Percentiles rank a stretch among this genome's conserved stretches.
phyloP scores from a whole-genome alignment of 371 early-diverging fungal genomes.

The Mucor plumbeus region DNA sequence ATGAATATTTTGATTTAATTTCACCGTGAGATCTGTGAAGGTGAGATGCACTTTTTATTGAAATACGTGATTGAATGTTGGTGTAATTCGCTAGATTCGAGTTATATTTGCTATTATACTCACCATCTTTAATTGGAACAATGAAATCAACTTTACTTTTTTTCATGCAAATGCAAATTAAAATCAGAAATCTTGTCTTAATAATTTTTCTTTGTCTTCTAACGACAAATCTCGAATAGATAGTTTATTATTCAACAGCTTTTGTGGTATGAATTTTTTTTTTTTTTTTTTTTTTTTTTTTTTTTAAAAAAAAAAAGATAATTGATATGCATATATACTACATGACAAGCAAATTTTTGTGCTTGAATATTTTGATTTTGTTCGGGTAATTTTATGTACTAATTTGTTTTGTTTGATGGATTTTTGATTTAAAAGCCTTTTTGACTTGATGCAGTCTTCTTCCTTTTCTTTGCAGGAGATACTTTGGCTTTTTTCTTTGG shows the following conservation, averaged over 20 bases:
- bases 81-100: constrained; percentile 49
- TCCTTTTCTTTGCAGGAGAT: background rate
- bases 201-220: background rate
- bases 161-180: too few relatives aligned
- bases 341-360: background rate
- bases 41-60: too few relatives aligned
- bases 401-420: too few relatives aligned
- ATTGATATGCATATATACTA: background rate
- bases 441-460: background rate
- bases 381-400: constrained; percentile 3
- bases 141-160: too few relatives aligned
- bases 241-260: background rate
- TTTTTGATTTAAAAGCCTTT: constrained; percentile 3
- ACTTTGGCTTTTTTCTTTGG: background rate
- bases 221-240: background rate
- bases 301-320: background rate
- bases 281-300: too few relatives aligned
- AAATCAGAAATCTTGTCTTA: background rate
- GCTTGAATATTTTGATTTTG: background rate
- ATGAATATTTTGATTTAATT: too few relatives aligned
- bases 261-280: background rate
- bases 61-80: too few relatives aligned
- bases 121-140: too few relatives aligned
- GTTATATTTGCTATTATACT: too few relatives aligned
- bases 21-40: too few relatives aligned